These are phyloP conservation scores for Aureobasidium sp. DNA, from an alignment of 2,329 filamentous ascomycete species.

Conservation along the genomic window DNA sequence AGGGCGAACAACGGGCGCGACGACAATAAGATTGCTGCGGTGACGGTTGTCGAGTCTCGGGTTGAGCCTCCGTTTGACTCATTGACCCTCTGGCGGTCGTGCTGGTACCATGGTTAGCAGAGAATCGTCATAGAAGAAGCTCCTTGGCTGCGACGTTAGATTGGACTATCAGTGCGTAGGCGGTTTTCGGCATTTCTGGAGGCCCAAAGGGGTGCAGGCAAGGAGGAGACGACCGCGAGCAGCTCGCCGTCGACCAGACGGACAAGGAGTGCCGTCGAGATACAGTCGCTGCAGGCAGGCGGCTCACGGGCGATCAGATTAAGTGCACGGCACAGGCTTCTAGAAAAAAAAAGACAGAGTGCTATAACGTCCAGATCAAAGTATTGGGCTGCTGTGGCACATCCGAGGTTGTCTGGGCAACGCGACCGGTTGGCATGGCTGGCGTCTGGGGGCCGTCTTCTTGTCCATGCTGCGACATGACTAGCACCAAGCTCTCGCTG, in stretches of 20 bases:
- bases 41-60: neutral
- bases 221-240: neutral
- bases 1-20: neutral
- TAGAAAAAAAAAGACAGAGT: neutral
- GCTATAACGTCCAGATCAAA: neutral
- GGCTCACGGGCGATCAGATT: slow-evolving; percentile 1
- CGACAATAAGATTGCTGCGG: slow-evolving; percentile 9
- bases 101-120: slow-evolving; percentile 1
- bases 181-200: slow-evolving; percentile 3
- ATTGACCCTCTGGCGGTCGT: slow-evolving; percentile 2
- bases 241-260: neutral
- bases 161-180: slow-evolving; percentile 8
- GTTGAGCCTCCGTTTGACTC: slow-evolving; percentile 5
- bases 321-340: neutral
- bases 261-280: neutral
- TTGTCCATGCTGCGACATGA: neutral
- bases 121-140: slow-evolving; percentile 3
- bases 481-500: neutral
- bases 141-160: slow-evolving; percentile 12
- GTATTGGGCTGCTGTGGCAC: neutral
- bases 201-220: neutral
- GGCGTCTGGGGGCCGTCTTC: neutral
- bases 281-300: neutral
- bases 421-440: neutral
- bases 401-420: neutral